Evolutionary conservation across 1,284 basidiomycete genomes (phyloP), one percentile per base, ranked within the genome.

Genomic region (Cryptococcus sp.): DNA sequence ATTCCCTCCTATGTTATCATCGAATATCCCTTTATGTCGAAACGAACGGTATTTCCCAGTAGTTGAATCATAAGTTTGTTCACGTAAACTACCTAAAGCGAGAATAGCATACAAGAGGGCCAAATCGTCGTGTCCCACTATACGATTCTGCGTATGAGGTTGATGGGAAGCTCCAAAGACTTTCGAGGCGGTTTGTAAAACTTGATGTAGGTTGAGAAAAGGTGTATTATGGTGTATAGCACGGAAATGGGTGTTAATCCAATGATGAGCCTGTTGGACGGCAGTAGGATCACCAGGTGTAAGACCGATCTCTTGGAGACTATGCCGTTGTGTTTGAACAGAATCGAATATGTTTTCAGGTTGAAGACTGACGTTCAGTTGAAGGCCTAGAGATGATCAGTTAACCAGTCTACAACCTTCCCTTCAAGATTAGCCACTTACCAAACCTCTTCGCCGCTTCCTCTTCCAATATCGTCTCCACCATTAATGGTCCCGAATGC

Each of bases 221-320:
- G 61, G 61, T 7, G 61, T 63, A 32, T 58, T 60, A 48, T 63
- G 61, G 42, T 63, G 61, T 4, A 63, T 57, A 2, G 59, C 61
- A 13, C 32, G 35, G 36, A 63, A 60, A 51, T 63, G 61, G 13
- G 56, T 53, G 35, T 55, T 56, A 31, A 63, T 60, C 57, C 59
- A 63, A 8, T 53, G 46, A 15, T 51, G 57, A 5, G 61, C 61
- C 33, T 46, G 43, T 5, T 47, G 15, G 7, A 59, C 31, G 11
- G 59, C 33, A 23, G 31, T 48, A 6, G 54, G 49, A 4, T 45
- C 43, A 2, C 56, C 51, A 8, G 56, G 56, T 3, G 48, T 47
- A 3, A 63, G 49, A 13, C 61, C 61, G 15, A 60, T 60, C 15
- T 60, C 57, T 11, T 47, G n/a, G 15, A 62, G 56, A n/a, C 41